These are phyloP conservation scores for Heimioporus sp. DNA, from an alignment of 768 basidiomycete genomes.

Conservation along the genomic window DNA sequence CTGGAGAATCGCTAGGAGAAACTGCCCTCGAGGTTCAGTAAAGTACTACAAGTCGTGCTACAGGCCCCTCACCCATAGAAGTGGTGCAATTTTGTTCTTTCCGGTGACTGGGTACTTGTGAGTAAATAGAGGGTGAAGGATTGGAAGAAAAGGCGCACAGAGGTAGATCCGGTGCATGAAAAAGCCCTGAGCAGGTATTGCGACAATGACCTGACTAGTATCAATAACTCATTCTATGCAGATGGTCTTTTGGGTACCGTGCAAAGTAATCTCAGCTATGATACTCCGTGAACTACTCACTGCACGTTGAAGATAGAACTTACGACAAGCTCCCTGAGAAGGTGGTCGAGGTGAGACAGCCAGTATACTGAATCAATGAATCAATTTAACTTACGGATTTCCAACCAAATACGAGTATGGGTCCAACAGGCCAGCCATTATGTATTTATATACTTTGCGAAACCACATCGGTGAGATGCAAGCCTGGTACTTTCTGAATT, in stretches of 20 bases:
- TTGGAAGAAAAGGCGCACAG: not conserved
- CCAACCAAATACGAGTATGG: not conserved
- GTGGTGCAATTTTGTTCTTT: not conserved
- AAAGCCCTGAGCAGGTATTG: slow-evolving; percentile 6
- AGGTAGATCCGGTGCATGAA: slow-evolving; percentile 12
- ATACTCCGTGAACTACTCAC: not conserved
- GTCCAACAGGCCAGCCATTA: not conserved
- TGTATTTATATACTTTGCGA: slow-evolving; percentile 6
- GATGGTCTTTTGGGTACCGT: not conserved
- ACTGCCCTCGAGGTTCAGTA: not conserved
- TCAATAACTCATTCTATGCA: not conserved
- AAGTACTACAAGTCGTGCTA: not conserved
- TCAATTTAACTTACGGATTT: slow-evolving; percentile 2
- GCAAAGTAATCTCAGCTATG: slow-evolving; percentile 5
- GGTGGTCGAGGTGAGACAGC: not conserved
- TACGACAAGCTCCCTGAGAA: slow-evolving; percentile 7
- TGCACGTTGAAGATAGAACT: not conserved
- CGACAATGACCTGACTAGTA: slow-evolving; percentile 1
- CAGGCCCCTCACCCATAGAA: not conserved
- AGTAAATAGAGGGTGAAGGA: not conserved
- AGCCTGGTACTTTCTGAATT: not conserved
- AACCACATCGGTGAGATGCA: not conserved
- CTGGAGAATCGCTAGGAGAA: not conserved
- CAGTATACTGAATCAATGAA: not conserved
- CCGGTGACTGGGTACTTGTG: not conserved